Base-by-base conservation (phyloP, 805 yeast genomes). In the Myxozyma neotropica region DNA sequence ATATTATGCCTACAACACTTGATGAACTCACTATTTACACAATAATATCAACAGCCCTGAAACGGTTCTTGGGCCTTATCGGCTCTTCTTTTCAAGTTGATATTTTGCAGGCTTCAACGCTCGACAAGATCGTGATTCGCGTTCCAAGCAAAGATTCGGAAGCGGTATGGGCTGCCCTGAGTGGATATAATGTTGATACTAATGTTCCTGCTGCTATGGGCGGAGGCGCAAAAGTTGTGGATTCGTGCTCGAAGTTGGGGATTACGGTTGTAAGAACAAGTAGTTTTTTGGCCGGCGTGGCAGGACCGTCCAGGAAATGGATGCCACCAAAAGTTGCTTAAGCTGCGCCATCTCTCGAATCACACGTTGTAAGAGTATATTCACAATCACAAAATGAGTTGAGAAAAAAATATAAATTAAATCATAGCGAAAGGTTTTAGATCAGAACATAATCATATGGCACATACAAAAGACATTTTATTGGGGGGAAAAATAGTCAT, bases 281-380 rank as follows among this genome's bases (percentile, higher is more conserved):
- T 24, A 39, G 19, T 31, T 35, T 53, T 21, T 26, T 52, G 29
- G 45, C 45, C 7, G 57, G 56, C 7, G 51, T 61, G 15, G 56
- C 36, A 3, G 56, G 59, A 12, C 65, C 65, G 26, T 17, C 31
- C 12, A 26, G 65, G 36, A 52, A 12, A 40, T 61, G 65, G 65
- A 35, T 10, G 13, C 55, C 59, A 12, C 59, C 59, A 15, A 17
- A 13, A 17, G 5, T 6, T 38, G n/a, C 10, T 8, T n/a, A 36
- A n/a, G n/a, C n/a, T n/a, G n/a, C n/a, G n/a, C n/a, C n/a, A n/a
- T n/a, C n/a, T n/a, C n/a, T n/a, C n/a, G n/a, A n/a, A n/a, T n/a
- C 12, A 19, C 27, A 21, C 17, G 15, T 19, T 33, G 19, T 36
- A 43, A n/a, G 4, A 24, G 39, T 38, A n/a, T 39, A 35, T 8